Conservation (phyloP, 2,329 filamentous ascomycete species). For the Diaporthe ampelina region DNA sequence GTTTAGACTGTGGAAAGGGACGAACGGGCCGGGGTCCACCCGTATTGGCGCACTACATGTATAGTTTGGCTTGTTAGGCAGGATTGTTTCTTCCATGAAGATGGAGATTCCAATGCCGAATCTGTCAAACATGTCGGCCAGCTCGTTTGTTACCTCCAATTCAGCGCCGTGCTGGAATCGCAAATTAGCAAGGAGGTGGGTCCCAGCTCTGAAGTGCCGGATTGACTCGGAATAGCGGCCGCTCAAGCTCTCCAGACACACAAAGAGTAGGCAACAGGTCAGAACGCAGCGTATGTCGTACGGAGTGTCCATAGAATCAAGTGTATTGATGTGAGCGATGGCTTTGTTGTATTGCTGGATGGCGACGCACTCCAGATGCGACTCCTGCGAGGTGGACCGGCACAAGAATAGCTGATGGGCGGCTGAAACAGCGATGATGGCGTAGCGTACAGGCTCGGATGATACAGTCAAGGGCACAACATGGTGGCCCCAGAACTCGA, state of each 20-base stretch:
- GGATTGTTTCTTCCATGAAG: neutral
- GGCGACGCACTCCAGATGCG: neutral
- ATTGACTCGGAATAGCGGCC: conserved; percentile 10
- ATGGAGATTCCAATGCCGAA: conserved; percentile 6
- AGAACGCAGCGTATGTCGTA: neutral
- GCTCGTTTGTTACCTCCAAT: neutral
- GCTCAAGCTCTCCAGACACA: conserved; percentile 14
- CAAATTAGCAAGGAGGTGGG: neutral
- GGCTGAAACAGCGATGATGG: conserved; percentile 4
- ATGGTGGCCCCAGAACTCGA: neutral
- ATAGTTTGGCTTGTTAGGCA: neutral
- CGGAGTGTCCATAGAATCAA: neutral
- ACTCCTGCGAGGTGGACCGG: neutral
- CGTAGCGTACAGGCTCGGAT: neutral
- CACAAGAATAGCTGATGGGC: conserved; percentile 1
- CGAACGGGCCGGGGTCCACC: neutral
- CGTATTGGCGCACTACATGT: neutral
- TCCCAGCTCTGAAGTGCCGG: neutral
- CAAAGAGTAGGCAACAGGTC: conserved; percentile 2
- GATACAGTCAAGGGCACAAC: neutral
- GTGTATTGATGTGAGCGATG: neutral
- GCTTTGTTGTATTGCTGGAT: conserved; percentile 12
- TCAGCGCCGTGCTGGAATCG: neutral
- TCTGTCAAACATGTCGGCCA: conserved; percentile 1
- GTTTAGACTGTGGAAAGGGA: neutral